Evolutionary conservation across 305 asterid genomes (phyloP), one percentile per base, ranked within the genome.

Genomic region (Solanum chacoense): DNA sequence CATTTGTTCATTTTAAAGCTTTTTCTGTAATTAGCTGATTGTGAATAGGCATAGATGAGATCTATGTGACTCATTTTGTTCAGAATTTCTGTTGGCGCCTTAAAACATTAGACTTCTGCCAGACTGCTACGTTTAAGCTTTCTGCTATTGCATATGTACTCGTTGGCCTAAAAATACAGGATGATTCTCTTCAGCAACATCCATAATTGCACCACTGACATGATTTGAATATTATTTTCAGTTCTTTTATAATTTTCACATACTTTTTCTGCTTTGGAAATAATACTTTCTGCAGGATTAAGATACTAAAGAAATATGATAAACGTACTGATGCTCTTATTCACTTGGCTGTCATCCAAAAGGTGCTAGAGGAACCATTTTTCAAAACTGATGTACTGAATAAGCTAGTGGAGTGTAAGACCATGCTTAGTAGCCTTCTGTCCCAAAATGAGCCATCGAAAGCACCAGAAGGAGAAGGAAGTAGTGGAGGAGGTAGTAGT

Each of bases 261-360:
- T 77, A 76, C 7, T 22, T 22, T 35, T 77, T 34, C 84, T 29
- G 8, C 83, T 77, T 77, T 7, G 20, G 55, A 10, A 22, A 77
- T 77, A 10, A n/a, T 77, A 1, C 55, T 76, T 24, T 34, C 10
- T 91, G 90, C 89, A 92, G 93, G 93, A 86, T 37, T 92, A 32
- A 96, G 94, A 95, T 95, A 45, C 83, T 95, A 92, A 96, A 95
- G 94, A 96, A 96, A 89, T 93, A 94, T 26, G 99, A 96, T 88
- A 95, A 94, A 92, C 93, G 91, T 92, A 96, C 95, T 38, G 97
- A 97, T 7, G 95, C 93, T 85, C 93, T 93, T 32, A 93, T 94
- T 76, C 94, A 95, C 36, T 84, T 92, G 90, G 96, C 96, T 89
- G 95, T 94, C 91, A 93, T 95, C 90, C 94, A 92, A 85, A 93